Evolutionary conservation across 805 yeast species (phyloP).

Genomic region (Candida coleopterorum): DNA sequence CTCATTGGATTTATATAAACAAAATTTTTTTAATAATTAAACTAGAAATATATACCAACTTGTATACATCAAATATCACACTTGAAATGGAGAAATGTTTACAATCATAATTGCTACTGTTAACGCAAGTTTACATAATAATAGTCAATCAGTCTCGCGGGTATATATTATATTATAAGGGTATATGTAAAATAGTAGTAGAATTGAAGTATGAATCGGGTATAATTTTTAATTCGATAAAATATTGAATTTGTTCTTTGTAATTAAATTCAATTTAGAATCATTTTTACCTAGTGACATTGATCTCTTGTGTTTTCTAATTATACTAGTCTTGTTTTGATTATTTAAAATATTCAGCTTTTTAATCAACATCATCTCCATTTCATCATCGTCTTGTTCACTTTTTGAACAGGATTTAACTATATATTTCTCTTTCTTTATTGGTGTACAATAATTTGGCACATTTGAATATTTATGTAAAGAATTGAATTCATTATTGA

Average conservation of each 20-base stretch:
- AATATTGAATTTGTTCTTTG: constrained; percentile 27
- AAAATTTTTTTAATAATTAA: too few species aligned
- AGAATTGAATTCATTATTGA: constrained; percentile 23
- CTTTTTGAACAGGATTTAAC: constrained; percentile 7
- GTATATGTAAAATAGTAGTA: too few species aligned
- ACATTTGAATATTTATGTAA: constrained; percentile 27
- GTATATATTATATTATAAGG: too few species aligned
- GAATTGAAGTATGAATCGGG: too few species aligned
- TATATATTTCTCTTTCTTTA: constrained; percentile 15
- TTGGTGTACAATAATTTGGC: constrained; percentile 33
- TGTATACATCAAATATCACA: too few species aligned
- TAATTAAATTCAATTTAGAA: constrained; percentile 29
- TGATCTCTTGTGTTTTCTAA: constrained; percentile 25
- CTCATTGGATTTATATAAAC: too few species aligned
- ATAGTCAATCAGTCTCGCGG: too few species aligned
- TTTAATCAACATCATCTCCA: constrained; percentile 8
- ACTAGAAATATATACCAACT: too few species aligned
- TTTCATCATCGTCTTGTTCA: constrained; percentile 8
- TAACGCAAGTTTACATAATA: too few species aligned
- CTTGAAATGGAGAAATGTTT: too few species aligned
- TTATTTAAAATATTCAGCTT: constrained; percentile 1
- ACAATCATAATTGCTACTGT: too few species aligned
- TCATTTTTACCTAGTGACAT: constrained; percentile 37
- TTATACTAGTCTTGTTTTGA: neutral
- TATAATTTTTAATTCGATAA: constrained; percentile 15